Base-by-base conservation (phyloP, 805 yeast genomes). In the Kuraishia piskuri region DNA sequence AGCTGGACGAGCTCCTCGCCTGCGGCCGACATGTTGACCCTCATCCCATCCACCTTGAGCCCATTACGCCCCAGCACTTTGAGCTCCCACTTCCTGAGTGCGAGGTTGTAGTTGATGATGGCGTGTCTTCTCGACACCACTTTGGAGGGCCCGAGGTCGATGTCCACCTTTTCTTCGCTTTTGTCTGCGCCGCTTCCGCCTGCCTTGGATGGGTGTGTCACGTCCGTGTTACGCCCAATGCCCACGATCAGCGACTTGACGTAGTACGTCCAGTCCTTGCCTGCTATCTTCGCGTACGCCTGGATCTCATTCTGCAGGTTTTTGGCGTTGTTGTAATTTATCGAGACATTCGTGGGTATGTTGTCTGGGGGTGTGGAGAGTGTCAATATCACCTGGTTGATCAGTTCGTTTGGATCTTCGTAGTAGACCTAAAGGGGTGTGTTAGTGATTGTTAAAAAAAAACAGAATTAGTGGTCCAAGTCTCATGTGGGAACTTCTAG, bases 271-370 rank as follows among this genome's bases (percentile, higher is more conserved):
- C 99, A 94, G 63, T 82, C 83, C 37, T 78, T 72, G 48, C 99
- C 99, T 0, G 97, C 91, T 50, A 94, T 85, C 68, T 94, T 94
- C 37, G 97, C 99, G 68, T 92, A 94, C 0, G 99, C 99, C 70
- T 91, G 96, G n/a, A 94, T 91, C 66, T 91, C 96, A 51, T 80
- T 76, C 57, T 80, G 82, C 55, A 70, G 63, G 58, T 81, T 86
- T 56, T 82, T 80, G 51, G 84, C 89, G 67, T 94, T 94, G 53
- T 92, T 82, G 65, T 80, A 88, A 23, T 72, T 78, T 49, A 71
- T 72, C 12, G 96, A 80, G 5, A 91, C 98, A 57, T 80, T 80
- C 1, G 96, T 90, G 21, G 75, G 75, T 45, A 63, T 57, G 51
- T 64, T 68, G 46, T 87, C 88, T 23, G 83, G 83, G 0, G 98